These are phyloP conservation scores for Lojkania enalia DNA, from an alignment of 2,329 filamentous ascomycete genomes.

Conservation along the genomic window DNA sequence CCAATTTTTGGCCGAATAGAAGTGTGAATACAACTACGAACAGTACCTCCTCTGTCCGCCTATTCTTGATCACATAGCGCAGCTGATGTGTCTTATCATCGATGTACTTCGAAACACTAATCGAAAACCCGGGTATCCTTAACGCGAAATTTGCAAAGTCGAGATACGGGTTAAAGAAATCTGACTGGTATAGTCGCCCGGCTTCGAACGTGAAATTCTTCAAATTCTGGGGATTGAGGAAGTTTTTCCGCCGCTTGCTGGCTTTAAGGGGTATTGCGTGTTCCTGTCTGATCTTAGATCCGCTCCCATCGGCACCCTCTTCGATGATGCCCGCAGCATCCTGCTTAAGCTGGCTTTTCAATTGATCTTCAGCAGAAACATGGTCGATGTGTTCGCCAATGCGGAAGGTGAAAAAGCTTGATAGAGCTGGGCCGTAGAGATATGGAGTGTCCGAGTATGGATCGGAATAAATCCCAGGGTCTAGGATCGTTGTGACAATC, in stretches of 20 bases:
- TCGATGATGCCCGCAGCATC: constrained; percentile 41
- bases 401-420: constrained; percentile 37
- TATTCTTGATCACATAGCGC: constrained; percentile 52
- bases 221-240: constrained; percentile 41
- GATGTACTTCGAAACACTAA: constrained; percentile 51
- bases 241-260: constrained; percentile 52
- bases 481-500: constrained; percentile 41
- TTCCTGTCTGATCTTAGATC: constrained; percentile 32
- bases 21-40: constrained; percentile 53
- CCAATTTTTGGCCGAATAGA: constrained; percentile 49
- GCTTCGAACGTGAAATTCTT: constrained; percentile 48
- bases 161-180: constrained; percentile 55
- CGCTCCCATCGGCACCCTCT: constrained; percentile 47
- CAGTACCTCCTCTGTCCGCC: constrained; percentile 45
- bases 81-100: constrained; percentile 53
- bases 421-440: constrained; percentile 42
- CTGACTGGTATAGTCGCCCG: constrained; percentile 49
- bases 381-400: constrained; percentile 32
- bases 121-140: constrained; percentile 50
- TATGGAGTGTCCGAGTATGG: constrained; percentile 44
- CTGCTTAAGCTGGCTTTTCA: constrained; percentile 19
- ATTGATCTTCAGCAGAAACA: constrained; percentile 25
- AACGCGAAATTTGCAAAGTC: constrained; percentile 53
- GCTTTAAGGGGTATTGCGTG: constrained; percentile 43
- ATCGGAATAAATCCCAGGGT: constrained; percentile 42